Evolutionary conservation across 2,329 filamentous ascomycete genomes (phyloP).

Genomic region (Diatrype stigma): DNA sequence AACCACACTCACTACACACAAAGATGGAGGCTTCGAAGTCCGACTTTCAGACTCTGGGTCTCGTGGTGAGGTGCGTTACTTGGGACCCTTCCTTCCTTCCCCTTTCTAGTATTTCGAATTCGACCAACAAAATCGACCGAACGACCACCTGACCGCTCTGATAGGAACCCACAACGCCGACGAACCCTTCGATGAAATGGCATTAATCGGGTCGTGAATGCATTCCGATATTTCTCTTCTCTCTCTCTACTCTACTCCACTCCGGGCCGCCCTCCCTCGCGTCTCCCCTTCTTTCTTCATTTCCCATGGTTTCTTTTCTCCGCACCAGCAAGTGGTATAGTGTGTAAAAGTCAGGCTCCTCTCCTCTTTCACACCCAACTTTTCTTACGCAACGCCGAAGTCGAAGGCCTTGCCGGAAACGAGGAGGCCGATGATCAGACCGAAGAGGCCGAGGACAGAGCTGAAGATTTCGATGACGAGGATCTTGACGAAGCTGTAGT

Average conservation of each 20-base stretch:
- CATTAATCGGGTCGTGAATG: not conserved
- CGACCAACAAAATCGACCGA: no score
- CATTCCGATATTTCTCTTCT: not conserved
- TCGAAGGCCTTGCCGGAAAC: slow-evolving; percentile 79
- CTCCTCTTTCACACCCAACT: no score
- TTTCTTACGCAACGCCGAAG: slow-evolving; percentile 46
- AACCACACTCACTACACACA: no score
- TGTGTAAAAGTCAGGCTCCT: no score
- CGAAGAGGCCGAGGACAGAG: slow-evolving; percentile 93
- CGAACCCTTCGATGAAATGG: no score
- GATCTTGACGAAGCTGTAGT: slow-evolving; percentile 87
- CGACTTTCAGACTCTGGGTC: no score
- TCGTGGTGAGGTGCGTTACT: no score
- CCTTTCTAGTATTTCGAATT: no score
- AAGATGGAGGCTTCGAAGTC: no score
- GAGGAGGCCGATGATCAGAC: slow-evolving; percentile 88
- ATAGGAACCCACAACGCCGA: no score
- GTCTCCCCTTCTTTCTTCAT: not conserved
- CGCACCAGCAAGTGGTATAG: not conserved
- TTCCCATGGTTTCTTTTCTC: not conserved
- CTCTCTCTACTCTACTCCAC: not conserved
- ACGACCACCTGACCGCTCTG: no score
- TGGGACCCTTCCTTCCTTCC: no score
- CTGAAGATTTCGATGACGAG: slow-evolving; percentile 99
- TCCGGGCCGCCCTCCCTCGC: not conserved